Percentiles rank a stretch among this genome's conserved stretches.
Evolutionary conservation across 1,284 basidiomycete species (phyloP).

Genomic region (Cutaneotrichosporon sp.): DNA sequence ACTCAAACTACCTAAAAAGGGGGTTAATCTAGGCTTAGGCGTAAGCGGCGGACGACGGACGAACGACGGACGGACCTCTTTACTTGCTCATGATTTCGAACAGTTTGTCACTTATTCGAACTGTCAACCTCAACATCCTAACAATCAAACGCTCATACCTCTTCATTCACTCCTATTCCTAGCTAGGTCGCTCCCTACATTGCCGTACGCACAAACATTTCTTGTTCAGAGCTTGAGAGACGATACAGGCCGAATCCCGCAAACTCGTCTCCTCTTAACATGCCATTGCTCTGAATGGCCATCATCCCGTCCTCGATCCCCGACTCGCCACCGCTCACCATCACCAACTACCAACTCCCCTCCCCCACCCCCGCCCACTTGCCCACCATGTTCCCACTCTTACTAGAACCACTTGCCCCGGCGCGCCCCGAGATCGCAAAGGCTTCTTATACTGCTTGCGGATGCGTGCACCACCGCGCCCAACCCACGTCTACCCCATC

Average conservation of each 20-base stretch:
- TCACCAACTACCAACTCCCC: not conserved
- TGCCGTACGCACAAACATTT: no score
- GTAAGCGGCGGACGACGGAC: no score
- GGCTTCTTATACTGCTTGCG: slow-evolving; percentile 6
- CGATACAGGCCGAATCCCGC: no score
- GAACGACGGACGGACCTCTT: not conserved
- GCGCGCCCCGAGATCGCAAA: slow-evolving; percentile 10
- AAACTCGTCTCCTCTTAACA: not conserved
- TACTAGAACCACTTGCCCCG: slow-evolving; percentile 5
- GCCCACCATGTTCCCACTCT: slow-evolving; percentile 9
- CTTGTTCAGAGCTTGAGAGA: no score
- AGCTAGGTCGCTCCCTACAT: no score
- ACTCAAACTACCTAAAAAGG: no score
- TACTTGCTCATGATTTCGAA: not conserved
- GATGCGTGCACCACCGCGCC: slow-evolving; percentile 7
- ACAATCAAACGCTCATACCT: not conserved
- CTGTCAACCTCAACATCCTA: not conserved
- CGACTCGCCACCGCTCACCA: not conserved
- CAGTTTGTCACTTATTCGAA: not conserved
- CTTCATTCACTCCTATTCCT: not conserved
- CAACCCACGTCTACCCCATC: not conserved
- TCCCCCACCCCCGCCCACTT: not conserved
- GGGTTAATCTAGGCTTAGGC: no score
- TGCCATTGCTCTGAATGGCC: not conserved
- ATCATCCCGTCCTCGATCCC: not conserved